phyloP scores from a whole-genome alignment of 108 stramenopile species.

The Discostella pseudostelligera region DNA sequence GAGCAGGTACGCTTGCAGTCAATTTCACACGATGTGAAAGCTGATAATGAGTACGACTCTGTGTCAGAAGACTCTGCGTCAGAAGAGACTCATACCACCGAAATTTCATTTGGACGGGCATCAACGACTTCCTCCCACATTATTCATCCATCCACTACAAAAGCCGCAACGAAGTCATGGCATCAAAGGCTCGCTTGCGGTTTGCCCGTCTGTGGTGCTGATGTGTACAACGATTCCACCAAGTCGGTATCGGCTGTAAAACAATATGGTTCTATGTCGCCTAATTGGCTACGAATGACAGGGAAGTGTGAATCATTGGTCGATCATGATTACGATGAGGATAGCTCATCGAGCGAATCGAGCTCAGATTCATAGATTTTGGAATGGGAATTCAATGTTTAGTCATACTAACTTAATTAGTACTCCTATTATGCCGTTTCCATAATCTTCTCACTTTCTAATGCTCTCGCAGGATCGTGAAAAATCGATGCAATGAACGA shows the following conservation, averaged over 20 bases:
- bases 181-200: neutral
- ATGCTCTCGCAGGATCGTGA: too few species aligned
- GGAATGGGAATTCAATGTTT: too few species aligned
- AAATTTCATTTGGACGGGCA: neutral
- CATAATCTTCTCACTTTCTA: too few species aligned
- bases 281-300: neutral
- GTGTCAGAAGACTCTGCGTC: neutral
- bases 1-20: neutral
- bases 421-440: too few species aligned
- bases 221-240: neutral
- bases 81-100: neutral
- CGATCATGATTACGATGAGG: neutral
- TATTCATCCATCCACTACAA: neutral
- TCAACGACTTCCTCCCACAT: neutral
- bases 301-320: constrained; percentile 4
- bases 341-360: neutral
- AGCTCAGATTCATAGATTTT: neutral
- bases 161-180: neutral
- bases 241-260: neutral
- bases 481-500: too few species aligned
- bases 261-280: neutral
- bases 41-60: neutral
- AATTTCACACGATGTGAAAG: neutral
- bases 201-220: neutral
- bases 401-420: too few species aligned